phyloP scores from a whole-genome alignment of 495 filamentous ascomycete genomes.

The Penicillium ochrochloron region DNA sequence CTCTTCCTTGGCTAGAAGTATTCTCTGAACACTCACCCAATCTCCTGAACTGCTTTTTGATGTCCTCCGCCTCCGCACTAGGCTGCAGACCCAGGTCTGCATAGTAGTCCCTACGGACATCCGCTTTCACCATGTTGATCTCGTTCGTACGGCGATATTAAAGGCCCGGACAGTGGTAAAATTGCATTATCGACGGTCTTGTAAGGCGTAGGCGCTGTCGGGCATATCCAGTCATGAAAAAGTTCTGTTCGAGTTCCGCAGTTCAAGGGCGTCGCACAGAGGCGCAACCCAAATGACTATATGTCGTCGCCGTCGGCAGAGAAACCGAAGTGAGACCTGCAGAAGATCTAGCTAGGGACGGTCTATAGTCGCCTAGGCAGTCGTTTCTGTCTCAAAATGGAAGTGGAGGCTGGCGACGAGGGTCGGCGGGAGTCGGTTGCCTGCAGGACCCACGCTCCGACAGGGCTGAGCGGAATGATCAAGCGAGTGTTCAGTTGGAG shows the following conservation, averaged over 20 bases:
- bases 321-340: slow-evolving; percentile 5
- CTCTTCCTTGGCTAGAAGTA: not conserved
- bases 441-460: slow-evolving; percentile 25
- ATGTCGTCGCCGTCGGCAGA: not conserved
- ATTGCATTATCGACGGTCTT: slow-evolving; percentile 27
- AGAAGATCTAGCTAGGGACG: not conserved
- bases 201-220: slow-evolving; percentile 16
- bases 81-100: slow-evolving; percentile 73
- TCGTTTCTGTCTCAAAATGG: not conserved
- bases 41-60: slow-evolving; percentile 87
- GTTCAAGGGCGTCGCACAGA: slow-evolving; percentile 10
- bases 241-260: slow-evolving; percentile 5
- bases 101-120: slow-evolving; percentile 81
- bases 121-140: slow-evolving; percentile 72
- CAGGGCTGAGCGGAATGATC: slow-evolving; percentile 27
- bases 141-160: slow-evolving; percentile 14
- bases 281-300: slow-evolving; percentile 10
- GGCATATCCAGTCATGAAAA: slow-evolving; percentile 26
- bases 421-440: slow-evolving; percentile 26
- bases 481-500: slow-evolving; percentile 6
- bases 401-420: slow-evolving; percentile 8
- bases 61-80: slow-evolving; percentile 67
- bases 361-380: slow-evolving; percentile 4
- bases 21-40: slow-evolving; percentile 60
- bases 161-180: slow-evolving; percentile 13